Base-by-base conservation (phyloP, 768 basidiomycete genomes). In the Hebeloma cylindrosporum region DNA sequence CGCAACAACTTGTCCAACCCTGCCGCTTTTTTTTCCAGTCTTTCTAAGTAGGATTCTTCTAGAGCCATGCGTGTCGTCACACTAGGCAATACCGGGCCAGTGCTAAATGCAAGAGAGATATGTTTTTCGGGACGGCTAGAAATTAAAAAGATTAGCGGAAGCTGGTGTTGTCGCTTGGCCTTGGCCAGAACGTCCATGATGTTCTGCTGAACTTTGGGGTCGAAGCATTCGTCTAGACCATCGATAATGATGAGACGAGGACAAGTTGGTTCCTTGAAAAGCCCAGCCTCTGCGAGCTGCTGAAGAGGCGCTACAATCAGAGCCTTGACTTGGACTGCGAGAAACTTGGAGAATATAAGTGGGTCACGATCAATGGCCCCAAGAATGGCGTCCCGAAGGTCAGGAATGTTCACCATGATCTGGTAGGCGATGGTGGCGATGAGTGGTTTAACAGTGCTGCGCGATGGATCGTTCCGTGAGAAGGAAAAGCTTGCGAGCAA, bases 1-100 rank as follows among this genome's bases (percentile, higher is more conserved):
- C 58, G 63, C 13, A 83, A 61, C n/a, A 85, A 70, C 30, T 71
- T 74, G 48, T 85, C 81, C 66, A 85, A 70, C 56, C 80, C 82
- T 48, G 78, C 74, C 5, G 84, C 54, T 20, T 81, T 69, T 54
- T 62, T 75, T 62, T 85, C 83, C 10, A 85, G 63, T 39, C 68
- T 72, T 54, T 85, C 80, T n/a, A n/a, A n/a, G 13, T 42, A 47
- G 5, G 22, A 7, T 5, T 47, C 27, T 16, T 47, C 46, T 5
- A 47, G 32, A 11, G 28, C 13, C 5, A 41, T 30, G 13, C 16
- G 29, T 0, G 38, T 40, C 7, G 27, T 20, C 1, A 40, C 11
- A 7, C 14, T 17, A 5, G 4, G 8, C 16, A 40, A n/a, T 3
- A 10, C n/a, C 3, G n/a, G n/a, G n/a, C 6, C 5, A 0, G 38